phyloP scores from a whole-genome alignment of 2,329 filamentous ascomycete species.

The Pseudogymnoascus sp. region DNA sequence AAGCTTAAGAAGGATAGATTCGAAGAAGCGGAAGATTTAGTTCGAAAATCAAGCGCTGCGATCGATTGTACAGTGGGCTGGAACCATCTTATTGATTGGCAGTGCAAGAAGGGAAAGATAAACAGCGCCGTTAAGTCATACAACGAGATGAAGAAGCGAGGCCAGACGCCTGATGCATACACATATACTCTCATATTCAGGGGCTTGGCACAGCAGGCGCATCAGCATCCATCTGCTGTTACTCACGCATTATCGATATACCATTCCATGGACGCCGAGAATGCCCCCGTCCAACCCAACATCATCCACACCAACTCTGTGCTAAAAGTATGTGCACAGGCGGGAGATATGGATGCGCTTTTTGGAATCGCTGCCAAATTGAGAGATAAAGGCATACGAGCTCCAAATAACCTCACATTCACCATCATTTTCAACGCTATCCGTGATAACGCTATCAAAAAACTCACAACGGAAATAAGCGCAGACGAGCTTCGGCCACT shows the following conservation, averaged over 20 bases:
- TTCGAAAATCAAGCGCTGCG: constrained; percentile 59
- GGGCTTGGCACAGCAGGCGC: constrained; percentile 58
- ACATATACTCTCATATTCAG: constrained; percentile 80
- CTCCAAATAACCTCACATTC: constrained; percentile 68
- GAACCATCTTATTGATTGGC: constrained; percentile 76
- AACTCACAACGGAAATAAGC: constrained; percentile 20
- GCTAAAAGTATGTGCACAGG: constrained; percentile 70
- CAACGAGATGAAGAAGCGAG: constrained; percentile 98
- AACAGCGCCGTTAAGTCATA: constrained; percentile 68
- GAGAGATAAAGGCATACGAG: constrained; percentile 52
- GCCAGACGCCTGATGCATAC: constrained; percentile 67
- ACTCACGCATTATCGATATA: constrained; percentile 68
- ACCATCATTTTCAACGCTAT: constrained; percentile 77
- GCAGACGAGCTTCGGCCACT: constrained; percentile 29
- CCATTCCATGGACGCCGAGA: constrained; percentile 60
- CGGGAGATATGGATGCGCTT: constrained; percentile 68
- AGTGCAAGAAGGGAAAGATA: constrained; percentile 53
- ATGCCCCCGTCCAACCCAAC: constrained; percentile 58
- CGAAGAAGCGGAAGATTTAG: constrained; percentile 60
- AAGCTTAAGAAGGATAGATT: constrained; percentile 52
- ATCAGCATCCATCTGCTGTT: constrained; percentile 49
- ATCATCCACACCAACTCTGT: constrained; percentile 83
- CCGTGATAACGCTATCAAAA: constrained; percentile 36
- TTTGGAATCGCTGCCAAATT: constrained; percentile 70
- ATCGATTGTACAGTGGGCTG: constrained; percentile 67